Evolutionary conservation across 257 asterid genomes (phyloP).

Genomic region (Verbena officinalis): DNA sequence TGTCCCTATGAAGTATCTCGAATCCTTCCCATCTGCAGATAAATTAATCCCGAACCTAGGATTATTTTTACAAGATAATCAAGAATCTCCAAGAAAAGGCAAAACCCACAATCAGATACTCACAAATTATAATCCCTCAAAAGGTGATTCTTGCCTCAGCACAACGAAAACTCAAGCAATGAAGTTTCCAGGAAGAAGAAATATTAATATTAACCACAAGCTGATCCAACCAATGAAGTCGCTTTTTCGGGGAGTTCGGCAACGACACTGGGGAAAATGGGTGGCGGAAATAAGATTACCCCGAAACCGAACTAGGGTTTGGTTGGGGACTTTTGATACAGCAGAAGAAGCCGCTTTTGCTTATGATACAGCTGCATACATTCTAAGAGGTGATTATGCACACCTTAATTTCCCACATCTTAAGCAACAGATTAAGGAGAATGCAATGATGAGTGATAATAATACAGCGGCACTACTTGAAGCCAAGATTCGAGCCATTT

Average conservation of each 20-base stretch:
- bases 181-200: slow-evolving; percentile 40
- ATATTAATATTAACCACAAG: slow-evolving; percentile 5
- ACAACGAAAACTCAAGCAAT: slow-evolving; percentile 65
- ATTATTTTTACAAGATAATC: slow-evolving; percentile 52
- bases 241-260: slow-evolving; percentile 65
- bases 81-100: slow-evolving; percentile 25
- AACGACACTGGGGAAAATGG: slow-evolving; percentile 67
- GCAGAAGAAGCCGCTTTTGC: slow-evolving; percentile 56
- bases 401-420: slow-evolving; percentile 51
- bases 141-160: slow-evolving; percentile 64
- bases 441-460: slow-evolving; percentile 19
- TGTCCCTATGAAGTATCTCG: slow-evolving; percentile 37
- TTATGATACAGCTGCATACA: slow-evolving; percentile 53
- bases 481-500: slow-evolving; percentile 46
- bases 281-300: slow-evolving; percentile 59
- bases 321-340: slow-evolving; percentile 58
- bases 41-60: slow-evolving; percentile 46
- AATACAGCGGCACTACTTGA: slow-evolving; percentile 51
- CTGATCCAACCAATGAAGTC: slow-evolving; percentile 25
- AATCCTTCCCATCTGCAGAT: slow-evolving; percentile 32
- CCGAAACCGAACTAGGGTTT: slow-evolving; percentile 46
- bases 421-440: slow-evolving; percentile 42
- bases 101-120: slow-evolving; percentile 19
- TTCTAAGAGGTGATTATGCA: slow-evolving; percentile 51
- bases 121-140: slow-evolving; percentile 35